Base-by-base conservation (phyloP, 352 stramenopile species). In the Globisporangium sylvaticum region DNA sequence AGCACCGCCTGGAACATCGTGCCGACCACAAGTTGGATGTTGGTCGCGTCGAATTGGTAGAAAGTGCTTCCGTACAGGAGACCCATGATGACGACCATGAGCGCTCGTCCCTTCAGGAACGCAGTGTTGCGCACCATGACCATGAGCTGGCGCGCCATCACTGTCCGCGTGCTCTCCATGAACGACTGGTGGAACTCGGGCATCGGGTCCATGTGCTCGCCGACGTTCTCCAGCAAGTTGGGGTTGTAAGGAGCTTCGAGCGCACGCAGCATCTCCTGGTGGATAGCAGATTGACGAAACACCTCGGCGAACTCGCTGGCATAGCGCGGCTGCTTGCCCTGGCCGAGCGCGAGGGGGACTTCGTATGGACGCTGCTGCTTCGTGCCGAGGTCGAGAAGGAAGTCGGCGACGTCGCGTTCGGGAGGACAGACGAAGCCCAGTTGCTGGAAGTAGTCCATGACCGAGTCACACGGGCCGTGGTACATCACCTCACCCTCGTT, bases 401-500 rank as follows among this genome's bases (percentile, higher is more conserved):
- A 98, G 72, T 98, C 93, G 12, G 91, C 91, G 3, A 92, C 70
- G 65, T 98, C 93, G 62, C 87, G 89, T 31, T 63, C 15, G 1
- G 27, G 27, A 24, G 53, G 53, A 10, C 27, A 59, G 6, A 42
- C 18, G 7, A 59, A 59, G 25, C 89, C 88, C 14, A 96, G 61
- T 25, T 56, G 64, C 44, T 81, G 71, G 65, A 98, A 98, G 73
- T 98, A 97, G 22, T 69, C 56, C 24, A 91, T 62, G 4, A 77
- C 83, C 66, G 80, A 56, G 69, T 90, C 67, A 72, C 75, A 73
- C 64, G 88, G 65, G 87, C 76, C 66, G 92, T 77, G 75, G 67
- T 97, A 98, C 64, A 98, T 90, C 14, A 98, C 68, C 24, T 82
- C 66, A 25, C 95, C 94, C 29, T 96, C 79, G 71, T 92, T 92